Percentiles rank a stretch among this genome's conserved stretches.
Conservation (phyloP, 805 yeast genomes). For the Metschnikowia orientalis region DNA sequence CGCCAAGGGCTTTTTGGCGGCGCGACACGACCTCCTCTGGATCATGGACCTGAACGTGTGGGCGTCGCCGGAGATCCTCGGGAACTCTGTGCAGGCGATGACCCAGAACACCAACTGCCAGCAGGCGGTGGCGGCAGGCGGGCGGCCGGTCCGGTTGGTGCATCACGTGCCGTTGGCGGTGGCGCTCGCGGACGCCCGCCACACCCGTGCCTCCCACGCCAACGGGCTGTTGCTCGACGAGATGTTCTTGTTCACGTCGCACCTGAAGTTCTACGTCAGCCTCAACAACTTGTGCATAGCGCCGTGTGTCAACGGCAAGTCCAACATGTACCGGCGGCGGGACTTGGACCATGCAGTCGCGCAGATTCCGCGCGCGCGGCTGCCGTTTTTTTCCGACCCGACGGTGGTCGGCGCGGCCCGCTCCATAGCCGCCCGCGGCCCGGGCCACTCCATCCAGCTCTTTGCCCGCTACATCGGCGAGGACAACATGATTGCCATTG, state of each 20-base stretch:
- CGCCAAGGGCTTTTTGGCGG: slow-evolving; percentile 69
- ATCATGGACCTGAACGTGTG: slow-evolving; percentile 82
- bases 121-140: slow-evolving; percentile 18
- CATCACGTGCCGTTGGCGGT: slow-evolving; percentile 79
- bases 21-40: slow-evolving; percentile 76
- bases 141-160: slow-evolving; percentile 55
- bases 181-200: slow-evolving; percentile 10
- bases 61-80: slow-evolving; percentile 61
- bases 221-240: slow-evolving; percentile 53
- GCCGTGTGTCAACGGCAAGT: slow-evolving; percentile 90
- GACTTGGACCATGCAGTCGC: slow-evolving; percentile 58
- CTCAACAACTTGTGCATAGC: slow-evolving; percentile 71
- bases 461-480: slow-evolving; percentile 85
- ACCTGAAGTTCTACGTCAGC: slow-evolving; percentile 78
- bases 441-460: slow-evolving; percentile 54
- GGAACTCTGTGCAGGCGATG: slow-evolving; percentile 56
- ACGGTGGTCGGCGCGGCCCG: slow-evolving; percentile 30
- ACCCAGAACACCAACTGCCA: slow-evolving; percentile 52
- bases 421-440: slow-evolving; percentile 25
- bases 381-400: slow-evolving; percentile 29
- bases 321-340: slow-evolving; percentile 68
- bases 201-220: too few relatives aligned
- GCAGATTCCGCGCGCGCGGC: slow-evolving; percentile 25
- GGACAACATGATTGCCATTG: slow-evolving; percentile 88
- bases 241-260: slow-evolving; percentile 79